These are phyloP conservation scores for Pyrenula massariospora DNA, from an alignment of 495 filamentous ascomycete species.

Conservation along the genomic window DNA sequence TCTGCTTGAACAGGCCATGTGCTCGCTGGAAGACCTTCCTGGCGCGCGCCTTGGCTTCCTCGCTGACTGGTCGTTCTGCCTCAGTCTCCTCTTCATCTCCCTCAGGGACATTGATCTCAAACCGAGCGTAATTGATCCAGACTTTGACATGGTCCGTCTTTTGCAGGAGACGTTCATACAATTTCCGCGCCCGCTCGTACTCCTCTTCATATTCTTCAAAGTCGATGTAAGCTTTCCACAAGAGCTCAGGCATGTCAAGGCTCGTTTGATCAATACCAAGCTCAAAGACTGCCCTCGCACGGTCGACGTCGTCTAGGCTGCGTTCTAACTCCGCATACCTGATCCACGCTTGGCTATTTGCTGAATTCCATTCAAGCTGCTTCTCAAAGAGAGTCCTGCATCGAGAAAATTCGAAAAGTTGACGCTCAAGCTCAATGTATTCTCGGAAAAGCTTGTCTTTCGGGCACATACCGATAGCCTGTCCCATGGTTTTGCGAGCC, in stretches of 20 bases:
- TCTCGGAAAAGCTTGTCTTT: conserved; percentile 92
- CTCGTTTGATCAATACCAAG: conserved; percentile 71
- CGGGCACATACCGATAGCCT: conserved; percentile 85
- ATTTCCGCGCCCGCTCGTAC: conserved; percentile 63
- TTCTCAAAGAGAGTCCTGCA: conserved; percentile 91
- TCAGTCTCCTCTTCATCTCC: conserved; percentile 51
- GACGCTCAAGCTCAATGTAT: conserved; percentile 84
- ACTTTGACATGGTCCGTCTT: conserved; percentile 98
- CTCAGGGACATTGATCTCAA: conserved; percentile 79
- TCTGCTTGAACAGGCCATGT: conserved; percentile 80
- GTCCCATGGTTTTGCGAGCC: conserved; percentile 79
- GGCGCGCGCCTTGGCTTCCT: conserved; percentile 70
- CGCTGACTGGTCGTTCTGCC: conserved; percentile 62
- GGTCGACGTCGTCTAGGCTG: conserved; percentile 76
- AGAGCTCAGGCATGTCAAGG: conserved; percentile 93
- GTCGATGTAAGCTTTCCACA: conserved; percentile 97
- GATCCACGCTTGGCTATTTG: conserved; percentile 89
- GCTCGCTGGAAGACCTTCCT: conserved; percentile 78
- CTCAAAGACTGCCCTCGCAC: conserved; percentile 85
- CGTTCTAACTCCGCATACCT: conserved; percentile 87
- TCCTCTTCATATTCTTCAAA: conserved; percentile 93
- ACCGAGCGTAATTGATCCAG: conserved; percentile 94
- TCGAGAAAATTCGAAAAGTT: conserved; percentile 82
- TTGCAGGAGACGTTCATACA: conserved; percentile 84
- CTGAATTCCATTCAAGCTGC: conserved; percentile 77